phyloP scores from a whole-genome alignment of 192 early-diverging fungal genomes.

The Coemansia sp. region DNA sequence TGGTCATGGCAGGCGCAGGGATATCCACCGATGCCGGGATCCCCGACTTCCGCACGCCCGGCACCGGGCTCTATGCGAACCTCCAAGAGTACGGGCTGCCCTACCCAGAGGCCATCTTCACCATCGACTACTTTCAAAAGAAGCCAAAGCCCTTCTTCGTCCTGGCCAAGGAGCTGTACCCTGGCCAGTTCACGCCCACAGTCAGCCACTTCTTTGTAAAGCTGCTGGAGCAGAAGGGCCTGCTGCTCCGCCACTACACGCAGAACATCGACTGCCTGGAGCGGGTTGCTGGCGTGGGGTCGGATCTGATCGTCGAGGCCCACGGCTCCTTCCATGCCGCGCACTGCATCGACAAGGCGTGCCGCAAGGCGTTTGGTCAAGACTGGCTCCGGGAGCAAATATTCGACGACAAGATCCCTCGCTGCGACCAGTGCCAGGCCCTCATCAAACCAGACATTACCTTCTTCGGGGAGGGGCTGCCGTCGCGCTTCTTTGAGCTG shows the following conservation, averaged over 20 bases:
- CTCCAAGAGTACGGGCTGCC: conserved; percentile 84
- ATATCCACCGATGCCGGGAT: conserved; percentile 71
- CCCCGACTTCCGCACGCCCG: conserved; percentile 89
- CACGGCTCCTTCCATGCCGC: conserved; percentile 89
- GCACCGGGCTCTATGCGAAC: conserved; percentile 90
- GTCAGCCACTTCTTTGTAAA: conserved; percentile 82
- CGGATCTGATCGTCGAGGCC: conserved; percentile 76
- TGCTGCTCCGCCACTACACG: conserved; percentile 81
- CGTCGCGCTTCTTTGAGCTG: conserved; percentile 62
- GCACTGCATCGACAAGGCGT: conserved; percentile 56
- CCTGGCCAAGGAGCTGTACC: conserved; percentile 86
- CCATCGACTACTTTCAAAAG: conserved; percentile 80
- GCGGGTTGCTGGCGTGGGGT: conserved; percentile 68
- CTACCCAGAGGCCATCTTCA: conserved; percentile 93
- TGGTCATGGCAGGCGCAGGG: conserved; percentile 92
- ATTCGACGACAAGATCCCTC: conserved; percentile 56
- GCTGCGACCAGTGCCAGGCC: conserved; percentile 58
- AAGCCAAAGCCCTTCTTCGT: conserved; percentile 85
- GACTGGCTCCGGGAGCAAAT: conserved; percentile 52
- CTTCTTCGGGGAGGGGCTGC: conserved; percentile 91
- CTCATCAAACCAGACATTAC: conserved; percentile 93
- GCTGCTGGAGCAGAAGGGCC: conserved; percentile 61
- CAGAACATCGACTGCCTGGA: conserved; percentile 98
- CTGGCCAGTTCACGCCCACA: conserved; percentile 74
- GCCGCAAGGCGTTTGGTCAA: conserved; percentile 35